Base-by-base conservation (phyloP, 2,329 filamentous ascomycete genomes). In the Ceratocystis cubensis region DNA sequence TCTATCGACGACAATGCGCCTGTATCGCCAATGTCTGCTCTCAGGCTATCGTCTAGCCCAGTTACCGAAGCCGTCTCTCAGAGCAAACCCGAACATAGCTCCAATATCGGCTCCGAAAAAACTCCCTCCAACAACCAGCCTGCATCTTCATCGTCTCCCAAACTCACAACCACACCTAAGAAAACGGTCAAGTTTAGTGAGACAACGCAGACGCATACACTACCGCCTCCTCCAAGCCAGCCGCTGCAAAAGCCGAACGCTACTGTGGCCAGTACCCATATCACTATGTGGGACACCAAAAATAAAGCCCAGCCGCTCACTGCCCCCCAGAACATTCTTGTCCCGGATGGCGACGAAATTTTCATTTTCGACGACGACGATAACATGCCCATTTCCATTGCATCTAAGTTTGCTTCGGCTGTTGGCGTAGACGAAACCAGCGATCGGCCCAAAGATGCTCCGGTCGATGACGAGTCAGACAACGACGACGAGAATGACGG, bases 291-390 rank as follows among this genome's bases (percentile, higher is more conserved):
- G 63, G 63, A 67, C 28, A 6, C 56, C 50, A 62, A 66, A 5
- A 57, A 65, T 13, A 30, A 62, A 3, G 64, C 45, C 17, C 76
- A 10, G 74, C 41, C 30, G 28, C 6, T 45, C 20, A 20, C 28
- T 3, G 13, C 37, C 15, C 48, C 50, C 45, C 20, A 28, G 41
- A 50, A 15, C 44, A 61, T 59, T 20, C 46, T 48, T 50, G 50
- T 65, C 5, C 66, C 66, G 13, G 66, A 68, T 28, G 66, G 77
- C 3, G 77, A 78, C 37, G 78, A 77, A 6, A 71, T 81, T 69
- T 81, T 81, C 69, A 72, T 77, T 4, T 81, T 81, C 65, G 80
- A 81, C 63, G 70, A 71, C 10, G 74, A 72, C 15, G 74, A 75
- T 1, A 70, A 74, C 8, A 74, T 71, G 57, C 71, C 73, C n/a